These are phyloP conservation scores for Neonectria hederae DNA, from an alignment of 2,329 filamentous ascomycete genomes.

Conservation along the genomic window DNA sequence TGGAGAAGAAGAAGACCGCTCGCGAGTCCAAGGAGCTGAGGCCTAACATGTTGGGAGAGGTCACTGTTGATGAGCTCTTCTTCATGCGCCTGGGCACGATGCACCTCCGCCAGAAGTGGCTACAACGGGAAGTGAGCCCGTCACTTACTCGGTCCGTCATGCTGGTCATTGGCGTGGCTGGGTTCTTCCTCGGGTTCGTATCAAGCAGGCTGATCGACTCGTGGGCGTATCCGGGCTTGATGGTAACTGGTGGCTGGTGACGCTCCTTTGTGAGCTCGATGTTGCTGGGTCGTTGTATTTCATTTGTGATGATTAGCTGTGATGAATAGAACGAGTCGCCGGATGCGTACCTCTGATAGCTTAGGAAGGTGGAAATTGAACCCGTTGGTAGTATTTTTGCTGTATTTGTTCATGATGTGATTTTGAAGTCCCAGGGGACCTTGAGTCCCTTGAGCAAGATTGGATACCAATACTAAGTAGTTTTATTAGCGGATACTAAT, in stretches of 20 bases:
- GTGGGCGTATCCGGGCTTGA: conserved; percentile 5
- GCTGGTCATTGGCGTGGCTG: conserved; percentile 32
- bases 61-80: conserved; percentile 32
- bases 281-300: not conserved
- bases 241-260: not conserved
- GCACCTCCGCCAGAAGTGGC: conserved; percentile 22
- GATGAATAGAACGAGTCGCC: not conserved
- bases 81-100: conserved; percentile 32
- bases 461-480: too few species aligned
- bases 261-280: not conserved
- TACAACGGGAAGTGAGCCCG: conserved; percentile 30
- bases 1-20: conserved; percentile 30
- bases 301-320: conserved; percentile 4
- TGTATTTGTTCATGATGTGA: not conserved
- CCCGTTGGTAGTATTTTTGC: not conserved
- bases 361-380: conserved; percentile 2
- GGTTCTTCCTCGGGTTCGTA: conserved; percentile 26
- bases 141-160: conserved; percentile 32
- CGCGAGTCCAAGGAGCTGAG: conserved; percentile 22
- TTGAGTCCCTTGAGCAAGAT: too few species aligned
- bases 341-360: not conserved
- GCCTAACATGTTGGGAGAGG: conserved; percentile 25
- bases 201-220: conserved; percentile 29
- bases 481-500: too few species aligned
- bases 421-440: too few species aligned